Base-by-base conservation (phyloP, 1,284 basidiomycete genomes). In the Marasmius sp. region DNA sequence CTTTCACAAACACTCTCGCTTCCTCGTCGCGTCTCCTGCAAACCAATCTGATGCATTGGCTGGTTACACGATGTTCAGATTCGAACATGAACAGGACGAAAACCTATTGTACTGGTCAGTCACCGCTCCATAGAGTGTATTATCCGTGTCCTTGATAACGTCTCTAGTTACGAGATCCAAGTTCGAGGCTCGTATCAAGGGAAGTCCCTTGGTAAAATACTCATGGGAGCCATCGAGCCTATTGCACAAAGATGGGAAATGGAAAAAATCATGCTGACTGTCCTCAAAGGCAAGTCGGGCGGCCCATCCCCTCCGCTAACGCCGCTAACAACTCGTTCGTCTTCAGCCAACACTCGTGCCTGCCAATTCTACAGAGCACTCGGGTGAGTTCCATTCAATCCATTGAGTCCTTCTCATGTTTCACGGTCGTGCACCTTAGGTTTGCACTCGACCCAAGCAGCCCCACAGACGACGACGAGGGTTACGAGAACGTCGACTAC, bases 221-320 rank as follows among this genome's bases (percentile, higher is more conserved):
- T 92, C 53, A 77, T 87, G 65, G 69, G 77, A 1, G 75, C 74
- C 22, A 70, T 92, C n/a, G 71, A 71, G 16, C 72, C 70, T 3
- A 80, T 93, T 34, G 86, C 82, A 2, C 68, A 66, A n/a, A 69
- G 67, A 37, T 87, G 80, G 75, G 59, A 68, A 0, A 90, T 93
- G 87, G 71, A 84, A 41, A 88, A 85, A 69, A 71, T 92, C 39
- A 82, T 88, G 79, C 80, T 93, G n/a, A 93, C 91, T 0, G 87
- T 85, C 3, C 79, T 92, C 59, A 86, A 85, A 80, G 78, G 91
- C 91, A 55, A 51, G 68, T 27, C 27, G 27, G 27, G 55, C 33
- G 6, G 16, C 39, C 53, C 22, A 4, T 7, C 27, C 37, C 8
- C 58, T 34, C 8, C 27, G 2, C 54, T 4, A 52, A 27, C 55